Conservation (phyloP, 257 asterid species). For the Rhazya stricta region DNA sequence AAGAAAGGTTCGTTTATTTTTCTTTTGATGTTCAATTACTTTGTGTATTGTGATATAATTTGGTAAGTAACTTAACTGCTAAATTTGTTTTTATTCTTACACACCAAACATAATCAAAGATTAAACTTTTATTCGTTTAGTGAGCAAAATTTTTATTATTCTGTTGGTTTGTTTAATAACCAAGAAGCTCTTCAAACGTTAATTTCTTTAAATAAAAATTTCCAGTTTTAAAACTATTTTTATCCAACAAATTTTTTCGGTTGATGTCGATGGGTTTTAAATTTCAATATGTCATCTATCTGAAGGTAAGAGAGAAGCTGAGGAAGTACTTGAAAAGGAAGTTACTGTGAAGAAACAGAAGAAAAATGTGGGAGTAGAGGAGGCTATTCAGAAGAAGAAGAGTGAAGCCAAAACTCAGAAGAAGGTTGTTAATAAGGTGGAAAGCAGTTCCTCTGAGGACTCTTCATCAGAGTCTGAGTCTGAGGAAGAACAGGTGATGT, state of each 20-base stretch:
- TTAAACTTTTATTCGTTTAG: not conserved
- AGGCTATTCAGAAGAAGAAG: slow-evolving; percentile 28
- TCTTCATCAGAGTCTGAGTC: slow-evolving; percentile 26
- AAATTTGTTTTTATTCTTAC: not conserved
- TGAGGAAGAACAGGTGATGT: slow-evolving; percentile 32
- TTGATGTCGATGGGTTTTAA: not conserved
- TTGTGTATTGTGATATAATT: not conserved
- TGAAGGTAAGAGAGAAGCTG: slow-evolving; percentile 47
- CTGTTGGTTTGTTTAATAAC: not conserved
- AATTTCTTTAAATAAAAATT: too few species aligned
- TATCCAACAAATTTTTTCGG: not conserved
- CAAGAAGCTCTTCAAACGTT: not conserved
- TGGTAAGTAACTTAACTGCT: not conserved
- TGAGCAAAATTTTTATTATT: not conserved
- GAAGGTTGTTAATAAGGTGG: slow-evolving; percentile 25
- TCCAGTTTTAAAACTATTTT: too few species aligned
- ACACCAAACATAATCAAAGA: not conserved
- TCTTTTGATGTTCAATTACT: not conserved
- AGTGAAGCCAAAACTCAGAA: slow-evolving; percentile 25
- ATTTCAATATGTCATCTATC: not conserved
- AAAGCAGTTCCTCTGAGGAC: slow-evolving; percentile 46
- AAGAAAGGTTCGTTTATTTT: slow-evolving; percentile 42
- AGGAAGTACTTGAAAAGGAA: slow-evolving; percentile 29
- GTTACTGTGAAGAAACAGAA: slow-evolving; percentile 35
- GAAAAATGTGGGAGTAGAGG: slow-evolving; percentile 26